Base-by-base conservation (phyloP, 2,329 filamentous ascomycete species). In the Colletotrichum cordylinicola region DNA sequence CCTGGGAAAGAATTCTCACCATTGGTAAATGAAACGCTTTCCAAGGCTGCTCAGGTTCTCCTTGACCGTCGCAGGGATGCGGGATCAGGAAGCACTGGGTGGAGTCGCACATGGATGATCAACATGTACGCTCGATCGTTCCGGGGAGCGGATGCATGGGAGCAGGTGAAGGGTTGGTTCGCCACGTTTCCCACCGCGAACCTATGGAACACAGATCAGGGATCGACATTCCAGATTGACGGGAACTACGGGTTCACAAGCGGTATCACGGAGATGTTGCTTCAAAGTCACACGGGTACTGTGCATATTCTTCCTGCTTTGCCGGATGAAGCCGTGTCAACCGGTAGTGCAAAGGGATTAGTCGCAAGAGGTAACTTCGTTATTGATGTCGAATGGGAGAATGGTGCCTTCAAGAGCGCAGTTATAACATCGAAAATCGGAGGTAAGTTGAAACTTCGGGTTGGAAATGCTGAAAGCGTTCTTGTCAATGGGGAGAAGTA, bases 201-300 rank as follows among this genome's bases (percentile, higher is more conserved):
- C 74, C 79, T 88, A 31, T 81, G 86, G 61, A 83, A 82, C 8
- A 83, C 86, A 43, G 55, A 71, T 65, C 66, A 67, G 15, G 79
- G 76, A 18, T 67, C 43, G 6, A 78, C 77, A 18, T 88, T 89
- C 77, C 88, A 89, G 78, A 87, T 88, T 10, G 88, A 89, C 75
- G 88, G 87, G 2, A 89, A 89, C 76, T 87, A 88, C 74, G 87
- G 87, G 2, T 84, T 85, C 21, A 83, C 84, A 1, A 84, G 85
- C 10, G 87, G 84, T 6, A 83, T 89, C 21, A 80, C 85, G 3
- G 88, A 89, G 78, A 85, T 85, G 80, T 76, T 88, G 55, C 70
- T 89, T 7, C 87, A 89, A 77, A 84, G 82, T 52, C 82, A 84
- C 33, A 64, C 70, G 9, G 76, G 72, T 5, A 78, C 78, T 8